Conservation (phyloP, 2,329 filamentous ascomycete genomes). For the Colletotrichum cuscutae region DNA sequence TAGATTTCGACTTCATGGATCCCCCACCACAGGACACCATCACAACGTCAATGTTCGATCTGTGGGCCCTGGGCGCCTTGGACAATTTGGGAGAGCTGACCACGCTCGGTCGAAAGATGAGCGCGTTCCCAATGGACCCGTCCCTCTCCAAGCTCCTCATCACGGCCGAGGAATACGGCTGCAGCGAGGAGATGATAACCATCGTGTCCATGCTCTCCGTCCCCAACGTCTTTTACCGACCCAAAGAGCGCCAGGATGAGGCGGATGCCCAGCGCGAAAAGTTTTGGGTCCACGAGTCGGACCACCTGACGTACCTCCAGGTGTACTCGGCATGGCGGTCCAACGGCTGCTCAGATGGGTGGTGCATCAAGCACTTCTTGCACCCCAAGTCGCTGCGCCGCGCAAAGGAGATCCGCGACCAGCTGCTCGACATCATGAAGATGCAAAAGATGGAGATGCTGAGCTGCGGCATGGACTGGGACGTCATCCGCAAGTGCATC, state of each 20-base stretch:
- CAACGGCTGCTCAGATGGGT: slow-evolving; percentile 89
- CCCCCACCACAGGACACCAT: slow-evolving; percentile 98
- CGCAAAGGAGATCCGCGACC: slow-evolving; percentile 93
- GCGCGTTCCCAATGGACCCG: slow-evolving; percentile 97
- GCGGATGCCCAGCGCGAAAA: slow-evolving; percentile 95
- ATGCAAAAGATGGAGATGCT: slow-evolving; percentile 89
- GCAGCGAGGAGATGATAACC: slow-evolving; percentile 97
- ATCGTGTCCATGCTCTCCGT: slow-evolving; percentile 99
- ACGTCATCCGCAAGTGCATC: slow-evolving; percentile 93
- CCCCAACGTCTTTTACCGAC: slow-evolving; percentile 95
- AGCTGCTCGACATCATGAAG: slow-evolving; percentile 92
- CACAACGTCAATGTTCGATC: slow-evolving; percentile 94
- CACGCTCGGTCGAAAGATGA: slow-evolving; percentile 89
- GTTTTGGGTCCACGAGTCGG: slow-evolving; percentile 97
- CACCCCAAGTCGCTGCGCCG: slow-evolving; percentile 93
- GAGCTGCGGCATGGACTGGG: slow-evolving; percentile 97
- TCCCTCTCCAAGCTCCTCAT: slow-evolving; percentile 95
- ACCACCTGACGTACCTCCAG: slow-evolving; percentile 94
- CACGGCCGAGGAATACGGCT: slow-evolving; percentile 88
- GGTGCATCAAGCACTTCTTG: slow-evolving; percentile 93
- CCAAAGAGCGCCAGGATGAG: slow-evolving; percentile 96
- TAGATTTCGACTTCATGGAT: slow-evolving; percentile 99
- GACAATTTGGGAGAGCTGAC: slow-evolving; percentile 96
- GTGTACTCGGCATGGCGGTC: slow-evolving; percentile 96
- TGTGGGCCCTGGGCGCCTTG: slow-evolving; percentile 94